Percentiles rank a stretch among this genome's conserved stretches.
Evolutionary conservation across 495 filamentous ascomycete genomes (phyloP).

Genomic region (Penicillium manginii): DNA sequence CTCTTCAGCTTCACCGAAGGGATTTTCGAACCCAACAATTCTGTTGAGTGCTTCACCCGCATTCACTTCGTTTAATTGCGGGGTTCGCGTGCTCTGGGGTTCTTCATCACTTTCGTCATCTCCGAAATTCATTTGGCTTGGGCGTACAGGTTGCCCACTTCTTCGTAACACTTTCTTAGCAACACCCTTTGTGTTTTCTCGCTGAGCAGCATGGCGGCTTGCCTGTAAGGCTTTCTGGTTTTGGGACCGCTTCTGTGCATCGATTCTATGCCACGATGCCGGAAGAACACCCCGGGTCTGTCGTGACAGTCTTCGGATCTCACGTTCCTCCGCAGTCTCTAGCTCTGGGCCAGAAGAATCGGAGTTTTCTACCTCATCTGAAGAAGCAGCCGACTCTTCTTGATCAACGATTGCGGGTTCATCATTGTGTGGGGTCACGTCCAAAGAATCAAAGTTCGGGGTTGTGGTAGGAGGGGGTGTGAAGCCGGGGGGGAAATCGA

Average conservation of each 20-base stretch:
- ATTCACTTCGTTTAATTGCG: conserved; percentile 6
- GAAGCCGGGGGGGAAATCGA: conserved; percentile 43
- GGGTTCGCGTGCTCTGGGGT: conserved; percentile 11
- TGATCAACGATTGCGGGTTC: conserved; percentile 10
- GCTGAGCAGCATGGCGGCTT: conserved; percentile 24
- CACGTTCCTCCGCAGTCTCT: conserved; percentile 27
- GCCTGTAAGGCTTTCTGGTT: conserved; percentile 34
- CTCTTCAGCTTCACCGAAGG: conserved; percentile 28
- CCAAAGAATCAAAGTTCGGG: conserved; percentile 32
- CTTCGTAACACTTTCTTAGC: conserved; percentile 44
- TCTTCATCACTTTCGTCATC: conserved; percentile 56
- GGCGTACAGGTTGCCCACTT: conserved; percentile 14
- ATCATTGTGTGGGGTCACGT: conserved; percentile 10
- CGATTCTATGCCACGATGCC: conserved; percentile 85
- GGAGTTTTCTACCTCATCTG: conserved; percentile 27
- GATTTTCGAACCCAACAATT: conserved; percentile 26
- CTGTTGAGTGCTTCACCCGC: conserved; percentile 9
- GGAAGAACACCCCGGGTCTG: conserved; percentile 85
- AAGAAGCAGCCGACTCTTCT: conserved; percentile 19
- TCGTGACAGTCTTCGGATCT: conserved; percentile 47
- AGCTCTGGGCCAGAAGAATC: conserved; percentile 13
- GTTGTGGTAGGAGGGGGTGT: conserved; percentile 39
- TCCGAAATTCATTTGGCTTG: conserved; percentile 51
- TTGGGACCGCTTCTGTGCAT: conserved; percentile 50
- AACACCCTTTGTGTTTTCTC: conserved; percentile 46